A percentile compares a stretch with the other conserved stretches of the same genome.
phyloP scores from a whole-genome alignment of 164 flowering plant genomes.

The Vitis cinerea region DNA sequence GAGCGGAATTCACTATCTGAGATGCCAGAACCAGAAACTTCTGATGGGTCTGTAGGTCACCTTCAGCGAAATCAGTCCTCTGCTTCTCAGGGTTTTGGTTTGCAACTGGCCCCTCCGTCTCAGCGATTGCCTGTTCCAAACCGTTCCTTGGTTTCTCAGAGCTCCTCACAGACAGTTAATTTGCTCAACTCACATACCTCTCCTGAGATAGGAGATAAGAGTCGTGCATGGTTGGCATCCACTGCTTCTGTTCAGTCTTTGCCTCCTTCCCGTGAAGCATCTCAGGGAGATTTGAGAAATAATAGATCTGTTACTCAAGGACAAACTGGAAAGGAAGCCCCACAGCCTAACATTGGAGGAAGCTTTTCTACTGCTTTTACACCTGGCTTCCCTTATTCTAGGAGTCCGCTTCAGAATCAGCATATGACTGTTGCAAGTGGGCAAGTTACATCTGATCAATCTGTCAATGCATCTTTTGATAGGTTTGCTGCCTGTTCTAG shows the following conservation, averaged over 20 bases:
- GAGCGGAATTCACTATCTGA: slow-evolving; percentile 37
- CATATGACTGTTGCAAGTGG: slow-evolving; percentile 29
- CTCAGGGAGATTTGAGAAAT: slow-evolving; percentile 32
- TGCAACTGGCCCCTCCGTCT: slow-evolving; percentile 77
- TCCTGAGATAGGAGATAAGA: slow-evolving; percentile 34
- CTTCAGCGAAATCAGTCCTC: slow-evolving; percentile 47
- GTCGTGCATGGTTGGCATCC: slow-evolving; percentile 32
- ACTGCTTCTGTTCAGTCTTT: slow-evolving; percentile 35
- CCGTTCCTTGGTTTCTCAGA: slow-evolving; percentile 37
- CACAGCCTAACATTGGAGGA: slow-evolving; percentile 25
- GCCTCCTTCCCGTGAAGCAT: slow-evolving; percentile 22
- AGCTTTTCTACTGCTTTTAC: slow-evolving; percentile 30
- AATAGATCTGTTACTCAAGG: slow-evolving; percentile 28
- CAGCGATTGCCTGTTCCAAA: slow-evolving; percentile 42
- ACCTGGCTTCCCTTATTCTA: slow-evolving; percentile 29
- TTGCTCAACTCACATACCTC: slow-evolving; percentile 28
- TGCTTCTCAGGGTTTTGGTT: slow-evolving; percentile 65
- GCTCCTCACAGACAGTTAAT: slow-evolving; percentile 28
- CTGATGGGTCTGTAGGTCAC: slow-evolving; percentile 52
- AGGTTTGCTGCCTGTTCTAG: slow-evolving; percentile 30
- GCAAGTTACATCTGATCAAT: slow-evolving; percentile 25
- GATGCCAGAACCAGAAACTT: slow-evolving; percentile 41
- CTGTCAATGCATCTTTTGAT: slow-evolving; percentile 30
- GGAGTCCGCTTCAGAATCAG: slow-evolving; percentile 45
- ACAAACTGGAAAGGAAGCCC: slow-evolving; percentile 27